These are phyloP conservation scores for Stemphylium vesicarium DNA, from an alignment of 2,329 filamentous ascomycete species.

Conservation along the genomic window DNA sequence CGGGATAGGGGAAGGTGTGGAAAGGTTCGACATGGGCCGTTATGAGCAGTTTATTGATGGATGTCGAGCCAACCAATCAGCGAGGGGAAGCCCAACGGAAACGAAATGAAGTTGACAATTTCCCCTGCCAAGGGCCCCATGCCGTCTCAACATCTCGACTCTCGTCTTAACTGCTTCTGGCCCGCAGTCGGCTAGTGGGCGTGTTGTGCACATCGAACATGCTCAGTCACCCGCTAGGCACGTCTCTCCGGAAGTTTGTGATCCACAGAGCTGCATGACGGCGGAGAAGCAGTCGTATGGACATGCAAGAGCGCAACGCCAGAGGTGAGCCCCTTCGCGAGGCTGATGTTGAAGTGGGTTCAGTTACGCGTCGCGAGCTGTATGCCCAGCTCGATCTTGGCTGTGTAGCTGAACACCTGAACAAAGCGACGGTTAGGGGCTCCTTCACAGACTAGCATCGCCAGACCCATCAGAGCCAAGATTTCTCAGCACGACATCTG, in stretches of 20 bases:
- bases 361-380: neutral
- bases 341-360: neutral
- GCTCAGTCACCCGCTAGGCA: slow-evolving; percentile 18
- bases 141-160: slow-evolving; percentile 38
- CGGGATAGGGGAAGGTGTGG: slow-evolving; percentile 42
- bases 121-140: slow-evolving; percentile 39
- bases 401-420: slow-evolving; percentile 8
- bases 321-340: neutral
- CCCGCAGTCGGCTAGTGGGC: slow-evolving; percentile 20
- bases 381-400: neutral
- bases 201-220: slow-evolving; percentile 18
- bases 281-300: slow-evolving; percentile 11
- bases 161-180: slow-evolving; percentile 24
- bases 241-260: slow-evolving; percentile 6
- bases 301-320: neutral
- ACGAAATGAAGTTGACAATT: slow-evolving; percentile 44
- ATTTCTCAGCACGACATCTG: slow-evolving; percentile 2
- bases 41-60: slow-evolving; percentile 43
- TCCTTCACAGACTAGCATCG: neutral
- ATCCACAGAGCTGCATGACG: slow-evolving; percentile 10
- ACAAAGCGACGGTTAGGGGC: slow-evolving; percentile 9
- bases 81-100: slow-evolving; percentile 26
- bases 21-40: slow-evolving; percentile 31
- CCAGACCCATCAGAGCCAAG: slow-evolving; percentile 5
- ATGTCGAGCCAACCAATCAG: slow-evolving; percentile 29